Evolutionary conservation across 306 rosid species (phyloP), one percentile per base, ranked within the genome.

Genomic region (Sphenostylis stenocarpa): DNA sequence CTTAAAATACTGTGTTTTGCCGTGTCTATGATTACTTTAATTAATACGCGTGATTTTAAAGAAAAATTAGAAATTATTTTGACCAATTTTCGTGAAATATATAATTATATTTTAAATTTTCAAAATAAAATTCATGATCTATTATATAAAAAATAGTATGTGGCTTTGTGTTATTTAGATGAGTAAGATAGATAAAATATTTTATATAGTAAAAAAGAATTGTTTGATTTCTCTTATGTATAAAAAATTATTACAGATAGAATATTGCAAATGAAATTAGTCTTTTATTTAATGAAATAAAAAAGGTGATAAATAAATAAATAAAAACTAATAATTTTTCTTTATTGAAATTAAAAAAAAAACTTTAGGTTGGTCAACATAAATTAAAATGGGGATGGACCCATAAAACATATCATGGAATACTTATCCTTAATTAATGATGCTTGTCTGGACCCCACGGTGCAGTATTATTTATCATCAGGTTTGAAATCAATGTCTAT

Each of bases 311-410:
- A 2, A 7, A 36, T 7, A 34, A 6, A 26, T 26, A 34, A 34
- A 8, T 36, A 26, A 26, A 26, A 26, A 31, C n/a, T 15, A 51
- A 51, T 51, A 17, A 51, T 51, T 7, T 7, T 21, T 7, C 1
- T 20, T 9, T 53, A 26, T 53, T 21, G 29, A n/a, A n/a, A n/a
- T n/a, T n/a, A n/a, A n/a, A n/a, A n/a, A n/a, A n/a, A n/a, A n/a
- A n/a, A n/a, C n/a, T n/a, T n/a, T n/a, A n/a, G n/a, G n/a, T 55
- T 55, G 49, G 78, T 28, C 28, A 53, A 11, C 63, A 52, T 43
- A 9, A n/a, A 28, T 73, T 7, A 8, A 55, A 7, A 55, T 55
- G 62, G 53, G 57, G 6, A 38, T 68, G 81, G 85, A 39, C 77
- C 81, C 67, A 51, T 48, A 4, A 49, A 68, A 26, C 33, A 45